These are phyloP conservation scores for Graphilbum fragrans DNA, from an alignment of 2,329 filamentous ascomycete genomes.

Conservation along the genomic window DNA sequence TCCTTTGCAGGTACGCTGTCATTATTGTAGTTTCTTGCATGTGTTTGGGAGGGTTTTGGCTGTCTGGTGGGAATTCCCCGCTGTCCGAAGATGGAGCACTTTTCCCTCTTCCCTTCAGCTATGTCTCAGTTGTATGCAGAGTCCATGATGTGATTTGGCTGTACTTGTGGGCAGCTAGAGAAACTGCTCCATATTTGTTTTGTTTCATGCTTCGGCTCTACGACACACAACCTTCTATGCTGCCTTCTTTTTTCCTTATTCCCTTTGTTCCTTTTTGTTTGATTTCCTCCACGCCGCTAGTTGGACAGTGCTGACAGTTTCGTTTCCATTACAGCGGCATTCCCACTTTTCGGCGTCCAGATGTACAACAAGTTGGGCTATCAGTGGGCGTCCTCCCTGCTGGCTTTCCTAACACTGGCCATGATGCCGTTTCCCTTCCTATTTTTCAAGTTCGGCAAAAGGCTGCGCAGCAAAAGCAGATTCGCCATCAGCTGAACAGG, in stretches of 20 bases:
- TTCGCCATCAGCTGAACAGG: slow-evolving; percentile 30
- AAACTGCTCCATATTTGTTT: background rate
- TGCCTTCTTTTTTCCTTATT: background rate
- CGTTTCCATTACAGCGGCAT: slow-evolving; percentile 41
- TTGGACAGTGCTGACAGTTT: background rate
- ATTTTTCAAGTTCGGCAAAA: slow-evolving; percentile 50
- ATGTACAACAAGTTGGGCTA: slow-evolving; percentile 61
- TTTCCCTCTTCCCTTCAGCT: too few species aligned
- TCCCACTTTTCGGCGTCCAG: slow-evolving; percentile 62
- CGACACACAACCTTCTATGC: too few species aligned
- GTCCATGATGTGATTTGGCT: too few species aligned
- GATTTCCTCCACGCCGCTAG: background rate
- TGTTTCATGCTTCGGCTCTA: background rate
- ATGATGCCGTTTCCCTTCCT: slow-evolving; percentile 55
- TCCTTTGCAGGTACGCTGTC: slow-evolving; percentile 53
- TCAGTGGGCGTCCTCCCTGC: slow-evolving; percentile 53
- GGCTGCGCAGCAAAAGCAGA: slow-evolving; percentile 39
- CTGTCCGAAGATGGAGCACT: background rate
- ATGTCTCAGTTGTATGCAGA: too few species aligned
- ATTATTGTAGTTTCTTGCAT: background rate
- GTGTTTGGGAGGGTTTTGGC: too few species aligned
- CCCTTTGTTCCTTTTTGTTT: slow-evolving; percentile 3
- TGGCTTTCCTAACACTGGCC: slow-evolving; percentile 47
- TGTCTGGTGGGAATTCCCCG: too few species aligned
- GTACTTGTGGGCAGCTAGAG: too few species aligned